Evolutionary conservation across 192 early-diverging fungal species (phyloP).

Genomic region (Diversispora eburnea): DNA sequence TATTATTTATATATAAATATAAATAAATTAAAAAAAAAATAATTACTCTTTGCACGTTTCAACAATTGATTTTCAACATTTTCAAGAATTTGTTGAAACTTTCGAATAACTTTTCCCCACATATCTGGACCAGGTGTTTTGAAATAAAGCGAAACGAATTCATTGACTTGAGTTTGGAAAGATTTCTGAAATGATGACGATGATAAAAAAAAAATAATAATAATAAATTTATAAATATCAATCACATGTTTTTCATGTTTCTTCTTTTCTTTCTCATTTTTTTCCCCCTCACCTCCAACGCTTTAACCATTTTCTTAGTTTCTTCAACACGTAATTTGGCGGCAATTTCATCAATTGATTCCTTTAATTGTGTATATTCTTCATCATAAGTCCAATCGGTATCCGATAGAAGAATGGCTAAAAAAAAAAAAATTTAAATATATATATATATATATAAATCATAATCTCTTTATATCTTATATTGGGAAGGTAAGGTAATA

Average conservation of each 20-base stretch:
- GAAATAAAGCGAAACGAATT: slow-evolving; percentile 65
- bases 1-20: no score
- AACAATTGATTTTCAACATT: slow-evolving; percentile 51
- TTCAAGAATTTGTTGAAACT: slow-evolving; percentile 54
- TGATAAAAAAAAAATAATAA: slow-evolving; percentile 29
- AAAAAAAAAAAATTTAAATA: slow-evolving; percentile 34
- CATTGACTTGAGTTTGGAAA: slow-evolving; percentile 57
- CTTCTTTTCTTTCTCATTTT: no score
- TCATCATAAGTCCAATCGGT: slow-evolving; percentile 70
- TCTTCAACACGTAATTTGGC: slow-evolving; percentile 61
- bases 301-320: slow-evolving; percentile 60
- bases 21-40: neutral
- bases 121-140: slow-evolving; percentile 62
- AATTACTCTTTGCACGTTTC: slow-evolving; percentile 49
- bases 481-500: slow-evolving; percentile 28
- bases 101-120: slow-evolving; percentile 68
- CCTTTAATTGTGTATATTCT: slow-evolving; percentile 52
- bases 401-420: slow-evolving; percentile 56
- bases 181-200: slow-evolving; percentile 35
- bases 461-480: no score
- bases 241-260: no score
- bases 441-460: neutral
- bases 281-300: slow-evolving; percentile 37
- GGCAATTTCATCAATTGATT: slow-evolving; percentile 61
- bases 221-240: slow-evolving; percentile 19